phyloP scores from a whole-genome alignment of 106 monocot species.

The Allium fistulosum region DNA sequence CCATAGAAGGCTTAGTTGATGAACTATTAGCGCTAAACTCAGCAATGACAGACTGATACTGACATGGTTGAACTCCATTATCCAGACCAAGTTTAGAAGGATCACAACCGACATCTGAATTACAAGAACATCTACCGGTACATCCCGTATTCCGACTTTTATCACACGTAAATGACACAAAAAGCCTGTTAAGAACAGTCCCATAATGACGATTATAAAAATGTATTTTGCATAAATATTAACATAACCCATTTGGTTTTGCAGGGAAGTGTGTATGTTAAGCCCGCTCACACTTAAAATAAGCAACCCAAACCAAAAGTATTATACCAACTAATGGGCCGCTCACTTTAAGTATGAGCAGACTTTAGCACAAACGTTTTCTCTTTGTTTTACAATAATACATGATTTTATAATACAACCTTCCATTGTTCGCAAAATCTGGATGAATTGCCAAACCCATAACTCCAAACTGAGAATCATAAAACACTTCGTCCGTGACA shows the following conservation, averaged over 20 bases:
- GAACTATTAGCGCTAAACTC: slow-evolving; percentile 57
- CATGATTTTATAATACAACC: background rate
- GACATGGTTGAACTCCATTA: slow-evolving; percentile 59
- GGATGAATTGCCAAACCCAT: slow-evolving; percentile 85
- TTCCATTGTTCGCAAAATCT: slow-evolving; percentile 59
- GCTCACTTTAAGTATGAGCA: too few relatives aligned
- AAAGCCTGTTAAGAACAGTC: slow-evolving; percentile 1
- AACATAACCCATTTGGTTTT: too few relatives aligned
- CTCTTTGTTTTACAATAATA: too few relatives aligned
- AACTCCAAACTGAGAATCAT: slow-evolving; percentile 50
- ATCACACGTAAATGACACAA: slow-evolving; percentile 69
- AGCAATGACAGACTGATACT: slow-evolving; percentile 57
- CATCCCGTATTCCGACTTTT: slow-evolving; percentile 41
- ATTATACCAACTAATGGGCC: too few relatives aligned
- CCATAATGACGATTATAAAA: too few relatives aligned
- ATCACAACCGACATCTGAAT: slow-evolving; percentile 76
- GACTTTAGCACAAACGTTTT: too few relatives aligned
- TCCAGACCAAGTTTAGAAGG: slow-evolving; percentile 49
- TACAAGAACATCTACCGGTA: slow-evolving; percentile 81
- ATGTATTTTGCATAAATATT: too few relatives aligned
- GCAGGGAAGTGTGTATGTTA: too few relatives aligned
- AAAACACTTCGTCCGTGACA: slow-evolving; percentile 59
- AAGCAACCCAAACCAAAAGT: too few relatives aligned
- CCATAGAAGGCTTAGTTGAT: slow-evolving; percentile 45
- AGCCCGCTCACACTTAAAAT: too few relatives aligned